Conservation (phyloP, 768 basidiomycete genomes). For the Infundibulicybe gibba region DNA sequence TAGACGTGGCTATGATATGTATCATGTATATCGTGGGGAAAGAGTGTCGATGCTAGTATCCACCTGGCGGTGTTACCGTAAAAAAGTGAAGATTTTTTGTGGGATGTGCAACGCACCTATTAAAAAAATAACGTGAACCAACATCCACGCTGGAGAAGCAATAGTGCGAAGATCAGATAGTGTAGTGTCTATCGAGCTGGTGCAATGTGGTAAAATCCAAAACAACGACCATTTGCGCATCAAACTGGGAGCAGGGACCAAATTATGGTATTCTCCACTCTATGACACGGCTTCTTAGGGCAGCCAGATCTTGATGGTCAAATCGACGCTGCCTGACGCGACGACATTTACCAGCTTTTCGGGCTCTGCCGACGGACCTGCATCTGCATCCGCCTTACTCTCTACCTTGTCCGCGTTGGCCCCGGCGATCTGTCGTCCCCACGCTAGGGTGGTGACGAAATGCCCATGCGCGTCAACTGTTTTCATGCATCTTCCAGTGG, state of each 20-base stretch:
- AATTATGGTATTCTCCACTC: background rate
- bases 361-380: slow-evolving; percentile 20
- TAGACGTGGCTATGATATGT: slow-evolving; percentile 5
- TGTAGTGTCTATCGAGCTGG: background rate
- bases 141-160: background rate
- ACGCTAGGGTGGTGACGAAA: slow-evolving; percentile 78
- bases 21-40: slow-evolving; percentile 3
- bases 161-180: too few species aligned
- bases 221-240: background rate
- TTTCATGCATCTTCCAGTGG: slow-evolving; percentile 81
- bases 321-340: slow-evolving; percentile 67
- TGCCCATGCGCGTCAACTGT: slow-evolving; percentile 85
- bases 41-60: slow-evolving; percentile 9
- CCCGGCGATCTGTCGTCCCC: slow-evolving; percentile 61
- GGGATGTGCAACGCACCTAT: slow-evolving; percentile 8
- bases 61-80: slow-evolving; percentile 1
- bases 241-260: background rate
- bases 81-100: background rate
- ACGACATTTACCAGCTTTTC: slow-evolving; percentile 69
- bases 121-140: slow-evolving; percentile 2
- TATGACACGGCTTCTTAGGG: slow-evolving; percentile 32
- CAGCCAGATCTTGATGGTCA: slow-evolving; percentile 63
- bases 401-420: slow-evolving; percentile 27
- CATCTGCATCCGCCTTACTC: slow-evolving; percentile 20
- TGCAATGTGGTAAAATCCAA: background rate